phyloP scores from a whole-genome alignment of 1,284 basidiomycete genomes.

The Chalciporus piperatoides region DNA sequence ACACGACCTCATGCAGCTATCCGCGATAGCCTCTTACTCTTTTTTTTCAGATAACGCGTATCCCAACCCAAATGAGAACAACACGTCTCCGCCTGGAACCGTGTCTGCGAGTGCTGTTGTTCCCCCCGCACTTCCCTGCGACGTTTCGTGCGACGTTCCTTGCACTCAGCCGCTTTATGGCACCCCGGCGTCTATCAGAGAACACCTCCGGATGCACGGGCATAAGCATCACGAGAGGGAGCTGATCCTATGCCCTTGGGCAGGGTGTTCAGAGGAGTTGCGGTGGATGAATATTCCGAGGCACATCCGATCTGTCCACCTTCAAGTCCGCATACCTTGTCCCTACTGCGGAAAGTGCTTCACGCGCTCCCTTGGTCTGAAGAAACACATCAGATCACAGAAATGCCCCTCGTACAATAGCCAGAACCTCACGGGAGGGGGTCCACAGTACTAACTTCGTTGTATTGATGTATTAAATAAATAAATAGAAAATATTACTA shows the following conservation, averaged over 20 bases:
- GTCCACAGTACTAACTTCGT: too few relatives aligned
- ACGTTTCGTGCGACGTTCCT: neutral
- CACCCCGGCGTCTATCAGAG: constrained; percentile 9
- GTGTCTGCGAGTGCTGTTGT: neutral
- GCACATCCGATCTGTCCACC: constrained; percentile 14
- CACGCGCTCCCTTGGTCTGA: constrained; percentile 1
- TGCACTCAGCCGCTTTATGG: constrained; percentile 10
- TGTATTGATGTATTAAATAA: too few relatives aligned
- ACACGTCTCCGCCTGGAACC: too few relatives aligned
- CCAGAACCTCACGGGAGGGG: too few relatives aligned
- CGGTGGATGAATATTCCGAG: constrained; percentile 17
- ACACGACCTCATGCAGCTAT: too few relatives aligned
- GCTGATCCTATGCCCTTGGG: constrained; percentile 15
- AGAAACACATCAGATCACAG: constrained; percentile 6
- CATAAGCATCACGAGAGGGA: constrained; percentile 8
- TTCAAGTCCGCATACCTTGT: constrained; percentile 13
- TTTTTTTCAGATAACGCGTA: too few relatives aligned
- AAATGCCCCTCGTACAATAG: neutral
- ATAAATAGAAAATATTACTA: too few relatives aligned
- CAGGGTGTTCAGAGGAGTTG: constrained; percentile 4
- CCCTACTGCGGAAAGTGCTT: constrained; percentile 12
- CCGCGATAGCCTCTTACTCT: too few relatives aligned
- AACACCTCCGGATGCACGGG: constrained; percentile 9
- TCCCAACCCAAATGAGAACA: too few relatives aligned
- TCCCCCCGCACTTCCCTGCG: neutral